A percentile compares a stretch with the other conserved stretches of the same genome.
Conservation (phyloP, 345 rosid species). For the Litchi chinensis region DNA sequence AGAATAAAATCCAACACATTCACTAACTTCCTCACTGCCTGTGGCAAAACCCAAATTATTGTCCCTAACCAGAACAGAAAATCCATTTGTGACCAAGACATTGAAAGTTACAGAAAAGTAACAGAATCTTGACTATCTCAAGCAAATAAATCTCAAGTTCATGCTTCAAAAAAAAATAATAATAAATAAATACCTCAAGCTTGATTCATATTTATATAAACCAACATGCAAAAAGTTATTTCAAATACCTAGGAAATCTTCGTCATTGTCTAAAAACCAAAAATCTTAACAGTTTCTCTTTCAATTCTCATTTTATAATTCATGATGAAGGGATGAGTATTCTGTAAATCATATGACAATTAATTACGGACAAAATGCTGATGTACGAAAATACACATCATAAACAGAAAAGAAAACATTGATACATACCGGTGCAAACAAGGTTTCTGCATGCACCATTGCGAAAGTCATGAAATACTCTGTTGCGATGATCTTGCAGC, state of each 20-base stretch:
- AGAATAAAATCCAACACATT: slow-evolving; percentile 17
- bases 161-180: background rate
- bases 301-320: background rate
- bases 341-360: background rate
- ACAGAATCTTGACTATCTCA: background rate
- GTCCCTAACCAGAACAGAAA: background rate
- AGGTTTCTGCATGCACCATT: slow-evolving; percentile 99
- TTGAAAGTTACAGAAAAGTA: background rate
- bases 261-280: background rate
- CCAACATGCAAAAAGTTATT: background rate
- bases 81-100: background rate
- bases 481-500: slow-evolving; percentile 99
- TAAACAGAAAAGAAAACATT: background rate
- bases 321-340: background rate
- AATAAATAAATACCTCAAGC: background rate
- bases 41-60: background rate
- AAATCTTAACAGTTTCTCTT: background rate
- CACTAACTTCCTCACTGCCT: background rate
- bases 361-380: background rate
- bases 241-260: background rate
- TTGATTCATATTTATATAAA: background rate
- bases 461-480: slow-evolving; percentile 99
- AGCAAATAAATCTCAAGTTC: background rate
- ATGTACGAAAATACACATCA: background rate
- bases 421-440: slow-evolving; percentile 89